Evolutionary conservation across 441 rosid genomes (phyloP), one percentile per base, ranked within the genome.

Genomic region (Cnidoscolus chayamansa): DNA sequence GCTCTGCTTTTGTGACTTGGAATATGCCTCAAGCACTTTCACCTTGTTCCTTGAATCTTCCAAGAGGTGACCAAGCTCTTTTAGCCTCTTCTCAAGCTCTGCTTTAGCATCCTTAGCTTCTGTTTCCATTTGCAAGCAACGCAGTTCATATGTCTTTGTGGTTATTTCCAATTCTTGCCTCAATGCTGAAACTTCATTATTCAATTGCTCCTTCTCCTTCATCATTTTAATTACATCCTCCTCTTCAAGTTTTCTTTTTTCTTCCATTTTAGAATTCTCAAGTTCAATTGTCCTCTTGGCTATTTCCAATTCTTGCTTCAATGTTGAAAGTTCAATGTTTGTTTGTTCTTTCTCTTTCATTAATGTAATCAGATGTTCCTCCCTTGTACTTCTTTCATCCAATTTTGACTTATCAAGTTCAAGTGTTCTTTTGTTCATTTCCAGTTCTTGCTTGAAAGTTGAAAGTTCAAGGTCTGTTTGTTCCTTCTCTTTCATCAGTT

Each of bases 11-110:
- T 85, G 85, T 10, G 87, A 77, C 74, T 88, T 84, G 55, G 88
- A 84, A 69, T 83, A 75, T 74, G 88, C 86, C 83, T 92, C 92
- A 0, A 92, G 89, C 67, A 86, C 91, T 79, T 84, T 82, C 78
- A 87, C 86, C 79, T 85, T 85, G 80, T 81, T 85, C 76, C 79
- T 86, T 59, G 94, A 90, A 61, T 85, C 87, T 32, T 66, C 84
- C 17, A 84, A 76, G 37, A 76, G 81, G 59, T 54, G 50, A 74
- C 88, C 97, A 19, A 85, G 85, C 71, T 92, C 91, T 72, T 82
- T 84, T 62, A 87, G 56, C 84, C 84, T 90, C 76, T 65, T 77
- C 76, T 89, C 93, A 68, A 88, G 79, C 56, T 81, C 87, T 47
- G 54, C 68, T 81, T 78, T 82, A 69, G 84, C 79, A 74, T 76